phyloP scores from a whole-genome alignment of 768 basidiomycete species.

The Trametes coccinea region DNA sequence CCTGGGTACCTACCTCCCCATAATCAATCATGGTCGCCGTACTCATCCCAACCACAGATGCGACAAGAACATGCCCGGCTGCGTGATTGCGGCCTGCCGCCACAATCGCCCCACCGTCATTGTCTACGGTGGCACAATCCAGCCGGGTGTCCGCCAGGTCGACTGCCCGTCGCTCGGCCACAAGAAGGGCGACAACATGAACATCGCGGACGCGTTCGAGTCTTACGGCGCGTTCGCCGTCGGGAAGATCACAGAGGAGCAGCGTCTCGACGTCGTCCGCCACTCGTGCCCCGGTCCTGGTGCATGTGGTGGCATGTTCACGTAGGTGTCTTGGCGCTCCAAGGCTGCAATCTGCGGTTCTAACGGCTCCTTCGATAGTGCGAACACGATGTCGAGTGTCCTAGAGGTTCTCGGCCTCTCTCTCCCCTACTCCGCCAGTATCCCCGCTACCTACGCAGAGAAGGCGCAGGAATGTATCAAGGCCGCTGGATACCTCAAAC shows the following conservation, averaged over 20 bases:
- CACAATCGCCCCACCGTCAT: slow-evolving; percentile 89
- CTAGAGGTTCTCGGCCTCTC: slow-evolving; percentile 86
- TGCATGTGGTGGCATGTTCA: slow-evolving; percentile 88
- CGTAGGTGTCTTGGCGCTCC: slow-evolving; percentile 41
- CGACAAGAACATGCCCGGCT: slow-evolving; percentile 93
- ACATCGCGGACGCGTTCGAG: slow-evolving; percentile 84
- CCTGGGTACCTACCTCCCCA: slow-evolving; percentile 49
- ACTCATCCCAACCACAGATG: slow-evolving; percentile 38
- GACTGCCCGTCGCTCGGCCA: slow-evolving; percentile 81
- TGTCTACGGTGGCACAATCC: slow-evolving; percentile 83
- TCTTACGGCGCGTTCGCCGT: slow-evolving; percentile 79
- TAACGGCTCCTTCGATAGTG: slow-evolving; percentile 37
- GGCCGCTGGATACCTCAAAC: slow-evolving; percentile 76
- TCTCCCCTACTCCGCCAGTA: slow-evolving; percentile 79
- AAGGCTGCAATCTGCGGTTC: background rate
- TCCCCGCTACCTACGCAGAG: slow-evolving; percentile 71
- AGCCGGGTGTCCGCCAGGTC: slow-evolving; percentile 69
- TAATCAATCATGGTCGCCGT: background rate
- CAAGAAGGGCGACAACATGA: slow-evolving; percentile 78
- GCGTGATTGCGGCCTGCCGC: slow-evolving; percentile 81
- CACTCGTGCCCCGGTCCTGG: slow-evolving; percentile 86
- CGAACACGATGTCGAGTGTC: slow-evolving; percentile 87
- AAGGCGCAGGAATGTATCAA: slow-evolving; percentile 82
- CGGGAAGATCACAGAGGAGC: slow-evolving; percentile 76
- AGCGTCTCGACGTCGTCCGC: slow-evolving; percentile 81